Evolutionary conservation across 2,329 filamentous ascomycete species (phyloP).

Genomic region (Fusarium caatingaense): DNA sequence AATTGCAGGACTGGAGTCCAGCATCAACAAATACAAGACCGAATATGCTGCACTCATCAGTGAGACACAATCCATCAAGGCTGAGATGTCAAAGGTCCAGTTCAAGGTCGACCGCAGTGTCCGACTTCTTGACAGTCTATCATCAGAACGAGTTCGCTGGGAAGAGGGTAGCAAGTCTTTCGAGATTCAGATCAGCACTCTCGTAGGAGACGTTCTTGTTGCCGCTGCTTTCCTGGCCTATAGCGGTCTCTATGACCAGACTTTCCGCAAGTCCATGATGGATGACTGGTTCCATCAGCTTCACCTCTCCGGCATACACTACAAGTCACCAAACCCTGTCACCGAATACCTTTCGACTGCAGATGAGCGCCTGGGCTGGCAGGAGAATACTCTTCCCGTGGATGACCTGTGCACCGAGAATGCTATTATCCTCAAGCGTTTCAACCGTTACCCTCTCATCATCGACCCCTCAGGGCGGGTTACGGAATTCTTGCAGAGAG

Average conservation of each 20-base stretch:
- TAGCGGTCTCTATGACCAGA: constrained; percentile 96
- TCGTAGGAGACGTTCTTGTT: constrained; percentile 94
- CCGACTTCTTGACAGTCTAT: constrained; percentile 91
- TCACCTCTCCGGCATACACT: constrained; percentile 89
- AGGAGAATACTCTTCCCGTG: constrained; percentile 91
- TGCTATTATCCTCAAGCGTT: constrained; percentile 95
- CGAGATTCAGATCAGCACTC: constrained; percentile 95
- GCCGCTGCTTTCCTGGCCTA: constrained; percentile 98
- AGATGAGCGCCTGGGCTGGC: constrained; percentile 94
- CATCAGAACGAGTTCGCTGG: constrained; percentile 93
- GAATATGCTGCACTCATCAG: constrained; percentile 97
- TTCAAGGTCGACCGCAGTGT: constrained; percentile 99
- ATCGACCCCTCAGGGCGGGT: constrained; percentile 97
- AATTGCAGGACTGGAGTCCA: constrained; percentile 84
- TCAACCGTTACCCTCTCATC: constrained; percentile 98
- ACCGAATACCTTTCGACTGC: constrained; percentile 97
- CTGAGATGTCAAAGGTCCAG: constrained; percentile 94
- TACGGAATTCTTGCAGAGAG: constrained; percentile 93
- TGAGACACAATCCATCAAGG: constrained; percentile 96
- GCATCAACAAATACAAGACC: constrained; percentile 93
- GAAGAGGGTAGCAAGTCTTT: constrained; percentile 98
- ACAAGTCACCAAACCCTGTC: constrained; percentile 92
- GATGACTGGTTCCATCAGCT: constrained; percentile 98
- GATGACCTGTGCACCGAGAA: constrained; percentile 99
- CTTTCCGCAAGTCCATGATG: constrained; percentile 96